Evolutionary conservation across 148 eudicot genomes (phyloP).

Genomic region (Camellia lanceoleosa): DNA sequence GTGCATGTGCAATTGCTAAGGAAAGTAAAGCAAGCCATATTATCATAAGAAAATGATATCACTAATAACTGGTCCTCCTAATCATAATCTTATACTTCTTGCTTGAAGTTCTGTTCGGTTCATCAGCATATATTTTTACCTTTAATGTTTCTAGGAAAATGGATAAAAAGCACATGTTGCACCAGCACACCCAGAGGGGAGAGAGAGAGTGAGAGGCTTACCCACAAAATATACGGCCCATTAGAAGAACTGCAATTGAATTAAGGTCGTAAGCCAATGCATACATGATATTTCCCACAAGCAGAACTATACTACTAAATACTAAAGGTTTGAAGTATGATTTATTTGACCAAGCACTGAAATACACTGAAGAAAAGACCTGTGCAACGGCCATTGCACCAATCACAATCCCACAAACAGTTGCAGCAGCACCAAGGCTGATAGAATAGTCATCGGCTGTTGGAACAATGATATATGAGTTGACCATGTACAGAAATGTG

Average conservation of each 20-base stretch:
- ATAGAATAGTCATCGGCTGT: constrained; percentile 82
- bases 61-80: no score
- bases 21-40: background rate
- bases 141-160: background rate
- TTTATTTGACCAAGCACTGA: constrained; percentile 91
- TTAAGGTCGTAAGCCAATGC: constrained; percentile 72
- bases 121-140: background rate
- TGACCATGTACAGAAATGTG: constrained; percentile 82
- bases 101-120: background rate
- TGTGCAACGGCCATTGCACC: constrained; percentile 92
- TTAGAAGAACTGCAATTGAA: constrained; percentile 64
- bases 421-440: constrained; percentile 85
- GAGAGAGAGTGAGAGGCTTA: constrained; percentile 26
- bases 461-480: constrained; percentile 83
- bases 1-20: background rate
- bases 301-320: constrained; percentile 70
- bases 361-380: constrained; percentile 76
- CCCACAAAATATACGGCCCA: constrained; percentile 83
- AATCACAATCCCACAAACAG: constrained; percentile 77
- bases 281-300: constrained; percentile 60
- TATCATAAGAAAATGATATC: background rate
- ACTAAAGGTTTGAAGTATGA: constrained; percentile 72
- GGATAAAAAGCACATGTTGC: background rate
- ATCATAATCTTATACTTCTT: background rate
- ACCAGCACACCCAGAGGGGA: background rate